Conservation (phyloP, 371 early-diverging fungal species). For the Smittium culicis region DNA sequence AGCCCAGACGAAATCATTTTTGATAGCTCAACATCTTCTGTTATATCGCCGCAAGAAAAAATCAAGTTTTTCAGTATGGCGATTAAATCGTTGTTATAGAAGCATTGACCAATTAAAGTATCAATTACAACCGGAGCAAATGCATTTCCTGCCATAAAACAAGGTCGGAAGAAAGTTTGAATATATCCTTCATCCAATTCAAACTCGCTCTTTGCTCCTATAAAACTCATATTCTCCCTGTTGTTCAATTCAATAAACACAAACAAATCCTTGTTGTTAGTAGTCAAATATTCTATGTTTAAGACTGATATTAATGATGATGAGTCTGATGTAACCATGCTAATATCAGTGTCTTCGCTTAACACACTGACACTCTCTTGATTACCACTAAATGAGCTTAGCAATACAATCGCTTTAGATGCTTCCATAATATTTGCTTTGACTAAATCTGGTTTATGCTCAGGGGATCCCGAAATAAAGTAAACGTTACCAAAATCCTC, state of each 20-base stretch:
- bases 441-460: slow-evolving; percentile 39
- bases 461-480: slow-evolving; percentile 41
- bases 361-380: neutral
- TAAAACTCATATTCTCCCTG: slow-evolving; percentile 49
- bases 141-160: slow-evolving; percentile 49
- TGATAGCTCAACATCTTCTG: slow-evolving; percentile 22
- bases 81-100: slow-evolving; percentile 39
- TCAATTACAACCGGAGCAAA: slow-evolving; percentile 47
- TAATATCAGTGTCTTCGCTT: neutral
- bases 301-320: slow-evolving; percentile 43
- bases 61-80: slow-evolving; percentile 35
- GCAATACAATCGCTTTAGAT: slow-evolving; percentile 38
- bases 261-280: slow-evolving; percentile 32
- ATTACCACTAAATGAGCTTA: slow-evolving; percentile 1
- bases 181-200: slow-evolving; percentile 34
- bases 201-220: slow-evolving; percentile 40
- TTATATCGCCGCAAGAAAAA: slow-evolving; percentile 28
- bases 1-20: slow-evolving; percentile 26
- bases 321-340: slow-evolving; percentile 39
- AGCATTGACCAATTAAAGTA: slow-evolving; percentile 45
- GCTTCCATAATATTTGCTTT: slow-evolving; percentile 41
- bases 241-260: slow-evolving; percentile 50
- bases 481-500: slow-evolving; percentile 36
- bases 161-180: slow-evolving; percentile 37
- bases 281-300: slow-evolving; percentile 47